These are phyloP conservation scores for Pichia sp. DNA, from an alignment of 1,139 yeast species.

Conservation along the genomic window DNA sequence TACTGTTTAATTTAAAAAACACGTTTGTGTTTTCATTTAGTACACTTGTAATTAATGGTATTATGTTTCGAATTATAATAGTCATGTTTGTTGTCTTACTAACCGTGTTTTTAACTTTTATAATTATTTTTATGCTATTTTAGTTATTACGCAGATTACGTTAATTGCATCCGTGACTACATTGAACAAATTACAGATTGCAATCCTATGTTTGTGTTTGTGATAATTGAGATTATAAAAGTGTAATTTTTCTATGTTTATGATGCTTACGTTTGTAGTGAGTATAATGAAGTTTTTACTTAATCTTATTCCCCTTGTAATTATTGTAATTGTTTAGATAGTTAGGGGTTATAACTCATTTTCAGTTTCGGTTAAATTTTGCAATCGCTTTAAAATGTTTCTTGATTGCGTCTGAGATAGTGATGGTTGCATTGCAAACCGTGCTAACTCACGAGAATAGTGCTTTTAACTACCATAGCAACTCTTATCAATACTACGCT, in stretches of 20 bases:
- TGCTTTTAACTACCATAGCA: neutral
- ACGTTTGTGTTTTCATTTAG: too few species aligned
- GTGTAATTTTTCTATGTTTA: neutral
- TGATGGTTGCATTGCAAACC: neutral
- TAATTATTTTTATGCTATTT: slow-evolving; percentile 23
- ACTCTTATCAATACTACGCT: neutral
- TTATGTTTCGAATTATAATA: too few species aligned
- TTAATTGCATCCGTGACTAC: neutral
- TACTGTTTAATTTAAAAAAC: too few species aligned
- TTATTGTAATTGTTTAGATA: neutral
- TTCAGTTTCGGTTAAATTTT: neutral
- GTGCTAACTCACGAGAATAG: neutral
- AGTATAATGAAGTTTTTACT: neutral
- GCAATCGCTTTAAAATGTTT: neutral
- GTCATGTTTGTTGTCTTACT: neutral
- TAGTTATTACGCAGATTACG: neutral
- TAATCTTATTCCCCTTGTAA: neutral
- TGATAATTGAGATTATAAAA: neutral
- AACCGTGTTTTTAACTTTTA: neutral
- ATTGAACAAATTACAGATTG: neutral
- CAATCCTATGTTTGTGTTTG: neutral
- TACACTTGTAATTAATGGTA: too few species aligned
- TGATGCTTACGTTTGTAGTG: neutral
- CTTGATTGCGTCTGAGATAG: neutral
- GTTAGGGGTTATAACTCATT: neutral